Evolutionary conservation across 2,329 filamentous ascomycete genomes (phyloP).

Genomic region (Epichloe gansuensis): DNA sequence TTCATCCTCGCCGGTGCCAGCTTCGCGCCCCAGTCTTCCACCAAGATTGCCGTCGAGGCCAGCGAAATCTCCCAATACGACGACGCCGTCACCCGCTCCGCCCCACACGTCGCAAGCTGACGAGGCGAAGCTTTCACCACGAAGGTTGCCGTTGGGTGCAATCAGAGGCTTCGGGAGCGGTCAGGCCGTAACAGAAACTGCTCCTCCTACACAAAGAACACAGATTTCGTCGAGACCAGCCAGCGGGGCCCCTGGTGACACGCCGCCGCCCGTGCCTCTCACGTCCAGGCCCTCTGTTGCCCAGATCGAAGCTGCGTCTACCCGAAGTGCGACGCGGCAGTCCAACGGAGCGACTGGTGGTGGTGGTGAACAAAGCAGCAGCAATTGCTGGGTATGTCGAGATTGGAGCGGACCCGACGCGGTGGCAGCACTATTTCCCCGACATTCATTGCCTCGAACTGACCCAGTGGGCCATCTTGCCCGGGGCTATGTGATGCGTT

Average conservation of each 20-base stretch:
- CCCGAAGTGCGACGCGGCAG: slow-evolving; percentile 17
- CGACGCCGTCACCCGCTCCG: slow-evolving; percentile 5
- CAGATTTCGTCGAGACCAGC: slow-evolving; percentile 5
- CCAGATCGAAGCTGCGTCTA: slow-evolving; percentile 35
- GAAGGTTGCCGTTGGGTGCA: slow-evolving; percentile 5
- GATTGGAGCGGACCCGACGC: slow-evolving; percentile 76
- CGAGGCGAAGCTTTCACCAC: slow-evolving; percentile 4
- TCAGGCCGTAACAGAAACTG: neutral
- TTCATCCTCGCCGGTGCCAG: slow-evolving; percentile 9
- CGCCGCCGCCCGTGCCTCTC: slow-evolving; percentile 40
- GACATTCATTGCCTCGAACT: slow-evolving; percentile 52
- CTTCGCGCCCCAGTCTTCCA: slow-evolving; percentile 30
- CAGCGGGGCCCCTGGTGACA: slow-evolving; percentile 15
- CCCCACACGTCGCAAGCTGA: neutral
- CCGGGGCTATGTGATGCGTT: slow-evolving; percentile 67
- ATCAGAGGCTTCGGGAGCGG: slow-evolving; percentile 14
- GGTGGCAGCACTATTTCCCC: slow-evolving; percentile 67
- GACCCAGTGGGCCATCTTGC: slow-evolving; percentile 65
- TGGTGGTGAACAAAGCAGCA: slow-evolving; percentile 6
- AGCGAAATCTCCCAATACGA: slow-evolving; percentile 17
- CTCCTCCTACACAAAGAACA: neutral
- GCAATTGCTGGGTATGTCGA: slow-evolving; percentile 65
- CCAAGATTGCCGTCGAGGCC: slow-evolving; percentile 41
- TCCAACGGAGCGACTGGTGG: slow-evolving; percentile 3
- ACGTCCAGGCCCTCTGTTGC: slow-evolving; percentile 38